Percentiles rank a stretch among this genome's conserved stretches.
Evolutionary conservation across 495 filamentous ascomycete genomes (phyloP).

Genomic region (Collariella sp.): DNA sequence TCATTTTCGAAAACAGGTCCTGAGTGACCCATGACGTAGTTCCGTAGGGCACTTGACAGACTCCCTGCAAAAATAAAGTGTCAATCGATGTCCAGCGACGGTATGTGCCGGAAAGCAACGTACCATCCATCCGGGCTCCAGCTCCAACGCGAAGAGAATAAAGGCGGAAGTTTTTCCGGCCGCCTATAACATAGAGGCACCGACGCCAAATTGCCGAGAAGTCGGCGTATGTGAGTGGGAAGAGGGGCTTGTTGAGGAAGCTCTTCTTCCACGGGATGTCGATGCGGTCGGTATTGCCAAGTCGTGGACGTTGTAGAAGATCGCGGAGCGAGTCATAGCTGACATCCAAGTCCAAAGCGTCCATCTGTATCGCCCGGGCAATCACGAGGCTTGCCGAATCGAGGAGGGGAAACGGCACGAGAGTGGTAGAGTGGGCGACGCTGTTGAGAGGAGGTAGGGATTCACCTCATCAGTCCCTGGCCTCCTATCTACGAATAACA

Average conservation of each 20-base stretch:
- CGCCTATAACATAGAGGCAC: constrained; percentile 7
- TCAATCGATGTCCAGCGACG: constrained; percentile 4
- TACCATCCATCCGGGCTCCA: constrained; percentile 15
- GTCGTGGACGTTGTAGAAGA: constrained; percentile 7
- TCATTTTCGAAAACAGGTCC: constrained; percentile 7
- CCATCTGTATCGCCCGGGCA: constrained; percentile 6
- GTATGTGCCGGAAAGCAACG: constrained; percentile 3
- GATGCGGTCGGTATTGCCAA: constrained; percentile 3
- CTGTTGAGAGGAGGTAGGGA: constrained; percentile 5
- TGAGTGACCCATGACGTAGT: constrained; percentile 8
- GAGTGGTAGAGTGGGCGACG: constrained; percentile 8
- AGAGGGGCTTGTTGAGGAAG: constrained; percentile 10
- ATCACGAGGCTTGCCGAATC: constrained; percentile 6
- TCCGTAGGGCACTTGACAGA: constrained; percentile 12
- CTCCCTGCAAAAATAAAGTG: constrained; percentile 4
- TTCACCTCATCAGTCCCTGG: constrained; percentile 6
- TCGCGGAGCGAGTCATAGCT: constrained; percentile 5
- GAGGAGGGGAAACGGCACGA: constrained; percentile 10
- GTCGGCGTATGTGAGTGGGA: constrained; percentile 4
- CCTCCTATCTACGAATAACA: constrained; percentile 6
- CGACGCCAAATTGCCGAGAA: neutral
- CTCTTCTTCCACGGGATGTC: constrained; percentile 9
- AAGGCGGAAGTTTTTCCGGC: constrained; percentile 3
- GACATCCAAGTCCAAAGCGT: constrained; percentile 2
- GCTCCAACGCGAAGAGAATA: constrained; percentile 11